Conservation (phyloP, 495 filamentous ascomycete species). For the Lophium mytilinum region DNA sequence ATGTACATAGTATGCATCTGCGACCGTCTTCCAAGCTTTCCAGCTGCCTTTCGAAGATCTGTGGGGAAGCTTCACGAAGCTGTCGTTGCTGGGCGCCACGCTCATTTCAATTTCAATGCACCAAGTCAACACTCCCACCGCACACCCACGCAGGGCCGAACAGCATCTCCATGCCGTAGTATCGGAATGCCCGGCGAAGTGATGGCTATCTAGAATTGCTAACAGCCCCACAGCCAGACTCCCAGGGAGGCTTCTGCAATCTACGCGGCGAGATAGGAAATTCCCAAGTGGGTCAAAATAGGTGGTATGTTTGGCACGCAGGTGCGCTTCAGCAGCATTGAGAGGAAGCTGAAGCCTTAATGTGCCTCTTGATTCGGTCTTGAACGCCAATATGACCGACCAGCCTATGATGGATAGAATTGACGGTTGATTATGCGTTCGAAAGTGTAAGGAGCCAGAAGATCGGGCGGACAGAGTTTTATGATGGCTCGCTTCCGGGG, state of each 20-base stretch:
- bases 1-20: background rate
- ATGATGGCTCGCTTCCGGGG: background rate
- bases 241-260: background rate
- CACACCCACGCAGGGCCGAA: too few relatives aligned
- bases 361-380: constrained; percentile 21
- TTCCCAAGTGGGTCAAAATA: too few relatives aligned
- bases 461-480: background rate
- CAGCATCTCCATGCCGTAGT: too few relatives aligned
- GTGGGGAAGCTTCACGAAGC: too few relatives aligned
- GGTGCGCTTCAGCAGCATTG: constrained; percentile 24
- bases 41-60: too few relatives aligned
- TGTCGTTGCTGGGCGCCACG: too few relatives aligned
- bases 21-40: too few relatives aligned
- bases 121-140: too few relatives aligned
- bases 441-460: constrained; percentile 27
- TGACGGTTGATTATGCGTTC: constrained; percentile 34
- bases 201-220: too few relatives aligned
- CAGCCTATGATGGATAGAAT: constrained; percentile 21
- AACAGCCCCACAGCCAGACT: background rate
- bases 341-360: constrained; percentile 19
- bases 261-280: too few relatives aligned
- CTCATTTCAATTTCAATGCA: too few relatives aligned
- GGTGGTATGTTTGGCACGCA: constrained; percentile 28
- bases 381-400: constrained; percentile 34
- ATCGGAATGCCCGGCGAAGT: too few relatives aligned